Base-by-base conservation (phyloP, 306 rosid species). In the Trifolium dubium region DNA sequence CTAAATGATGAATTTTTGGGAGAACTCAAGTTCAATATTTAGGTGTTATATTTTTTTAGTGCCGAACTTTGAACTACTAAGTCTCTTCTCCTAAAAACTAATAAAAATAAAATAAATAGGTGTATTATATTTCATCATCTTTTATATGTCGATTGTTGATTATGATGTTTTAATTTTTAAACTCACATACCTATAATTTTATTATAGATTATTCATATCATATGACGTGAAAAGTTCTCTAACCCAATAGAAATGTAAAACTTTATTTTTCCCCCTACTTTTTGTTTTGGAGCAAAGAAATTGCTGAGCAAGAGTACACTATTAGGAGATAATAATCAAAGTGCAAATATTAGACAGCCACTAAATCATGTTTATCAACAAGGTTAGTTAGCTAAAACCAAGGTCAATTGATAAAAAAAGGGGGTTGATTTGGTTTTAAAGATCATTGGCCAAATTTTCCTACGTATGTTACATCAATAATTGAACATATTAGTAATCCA, bases 361-460 rank as follows among this genome's bases (percentile, higher is more conserved):
- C 83, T 74, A 39, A 68, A 50, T 30, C 59, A 61, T 74, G 51
- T 30, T 79, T 58, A 79, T 73, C 74, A 47, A 47, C 12, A 35
- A 44, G 46, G 18, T 40, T 71, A 23, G 18, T 40, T 64, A 23
- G 66, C 41, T 28, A 10, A 50, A 64, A 39, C 31, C 49, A 79
- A 55, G 2, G 44, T 15, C 69, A 44, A 64, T 66, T n/a, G 10
- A 12, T 10, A 23, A 41, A 31, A 31, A 17, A 8, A 28, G 59
- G 28, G 23, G 18, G 30, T 31, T n/a, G 18, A 69, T 59, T 77
- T 74, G 34, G n/a, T 35, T 63, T 29, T 39, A 43, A 59, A 37
- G 40, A 34, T 61, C 17, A 19, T 23, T 50, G 41, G 23, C 44
- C 46, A 46, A 61, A 10, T 15, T 65, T 28, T 55, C 49, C 15